Evolutionary conservation across 2,329 filamentous ascomycete species (phyloP), one percentile per base, ranked within the genome.

Genomic region (Emmonsiellopsis sp.): DNA sequence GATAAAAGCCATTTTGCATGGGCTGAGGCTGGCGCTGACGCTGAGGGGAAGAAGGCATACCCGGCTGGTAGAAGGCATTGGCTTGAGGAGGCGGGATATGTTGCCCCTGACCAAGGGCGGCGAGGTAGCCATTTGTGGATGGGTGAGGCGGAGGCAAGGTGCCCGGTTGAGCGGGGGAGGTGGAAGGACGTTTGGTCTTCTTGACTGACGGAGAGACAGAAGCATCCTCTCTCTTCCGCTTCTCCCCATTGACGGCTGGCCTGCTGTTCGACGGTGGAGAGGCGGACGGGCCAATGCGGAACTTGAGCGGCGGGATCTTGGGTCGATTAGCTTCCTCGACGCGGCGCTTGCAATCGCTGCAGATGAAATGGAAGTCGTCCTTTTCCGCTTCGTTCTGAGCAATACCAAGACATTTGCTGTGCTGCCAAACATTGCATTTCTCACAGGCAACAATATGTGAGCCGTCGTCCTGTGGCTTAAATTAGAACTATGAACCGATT

Each of bases 371-470:
- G 63, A 97, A 97, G 59, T 94, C 87, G 1, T 88, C 83, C 46
- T 84, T 78, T 58, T 95, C 92, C 0, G 90, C 91, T 57, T 91
- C 86, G 55, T 79, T 74, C 62, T 94, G 81, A 45, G 81, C 80
- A 58, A 97, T 87, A 42, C 85, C 86, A 55, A 95, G 80, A 65
- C 93, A 98, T 62, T 87, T 88, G 75, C 90, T 95, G 66, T 98
- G 93, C 67, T 97, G 92, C 93, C 93, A 98, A 47, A 95, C 85
- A 65, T 86, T 94, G 75, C 93, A 98, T 60, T 79, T 84, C 65
- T 98, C 93, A 71, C 93, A 98, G 32, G 91, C 87, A 58, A 98
- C 84, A 66, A 90, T 95, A 66, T 95, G 91, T 6, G 88, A 86
- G 37, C 93, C 93, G 66, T 97, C 93, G 62, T 98, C 93, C 78